Evolutionary conservation across 768 basidiomycete species (phyloP), one percentile per base, ranked within the genome.

Genomic region (Cyathus striatus): DNA sequence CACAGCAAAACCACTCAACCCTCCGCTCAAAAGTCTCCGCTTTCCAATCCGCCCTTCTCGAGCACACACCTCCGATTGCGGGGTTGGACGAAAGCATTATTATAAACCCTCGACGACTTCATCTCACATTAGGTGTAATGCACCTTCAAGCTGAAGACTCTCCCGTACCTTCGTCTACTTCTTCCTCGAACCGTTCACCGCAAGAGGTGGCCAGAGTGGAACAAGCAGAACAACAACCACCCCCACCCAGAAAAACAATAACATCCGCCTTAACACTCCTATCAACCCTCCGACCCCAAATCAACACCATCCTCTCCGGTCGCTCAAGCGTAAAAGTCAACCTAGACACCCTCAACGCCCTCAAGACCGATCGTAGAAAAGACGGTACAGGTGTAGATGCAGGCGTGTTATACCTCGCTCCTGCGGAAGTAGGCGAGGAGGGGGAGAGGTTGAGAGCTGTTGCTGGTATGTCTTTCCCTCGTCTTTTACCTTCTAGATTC

Each of bases 111-210:
- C 54, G 68, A 7, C 59, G 85, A n/a, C 60, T 88, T 33, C 86
- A 90, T 58, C 60, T 89, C 44, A 89, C 86, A 0, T 62, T 90
- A 2, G 86, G 86, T 1, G 84, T 87, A 1, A 83, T 90, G 81
- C 62, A 74, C 0, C 77, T 88, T 24, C 57, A 60, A 5, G n/a
- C n/a, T n/a, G 49, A 56, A 14, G 52, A 64, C 1, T 22, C 24
- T 3, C 10, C 47, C 38, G 3, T 3, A 24, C 1, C 9, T 10
- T 32, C 9, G 42, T n/a, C 27, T 9, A 30, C 9, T 36, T 18
- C 25, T 38, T 34, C 23, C 23, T 17, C 14, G 12, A 24, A 6
- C 6, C 17, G 16, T 13, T 16, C 32, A 14, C 14, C 24, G 33
- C 4, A n/a, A 22, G 23, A 23, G 14, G 23, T 14, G 16, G 3